Conservation (phyloP, 1,284 basidiomycete species). For the Puccinia brachypodii region DNA sequence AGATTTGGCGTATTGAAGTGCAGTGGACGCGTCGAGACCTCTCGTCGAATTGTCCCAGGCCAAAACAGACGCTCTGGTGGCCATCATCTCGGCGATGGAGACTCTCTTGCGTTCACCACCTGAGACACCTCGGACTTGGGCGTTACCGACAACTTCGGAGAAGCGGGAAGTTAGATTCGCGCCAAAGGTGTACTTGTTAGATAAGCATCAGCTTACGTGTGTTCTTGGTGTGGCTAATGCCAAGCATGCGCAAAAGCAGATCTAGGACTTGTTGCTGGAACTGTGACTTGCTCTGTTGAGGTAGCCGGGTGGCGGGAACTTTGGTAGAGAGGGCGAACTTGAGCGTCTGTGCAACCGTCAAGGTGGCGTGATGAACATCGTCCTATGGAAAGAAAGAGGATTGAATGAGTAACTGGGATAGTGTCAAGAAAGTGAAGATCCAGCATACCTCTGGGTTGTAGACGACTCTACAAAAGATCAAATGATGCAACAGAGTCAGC, state of each 20-base stretch:
- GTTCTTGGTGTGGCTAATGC: conserved; percentile 41
- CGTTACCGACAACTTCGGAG: conserved; percentile 59
- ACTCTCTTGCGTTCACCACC: conserved; percentile 66
- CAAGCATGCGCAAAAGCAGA: conserved; percentile 63
- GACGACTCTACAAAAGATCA: conserved; percentile 7
- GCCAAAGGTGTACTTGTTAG: not conserved
- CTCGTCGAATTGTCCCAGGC: conserved; percentile 64
- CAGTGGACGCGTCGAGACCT: conserved; percentile 69
- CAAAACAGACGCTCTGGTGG: conserved; percentile 57
- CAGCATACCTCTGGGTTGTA: conserved; percentile 43
- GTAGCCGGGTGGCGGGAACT: conserved; percentile 62
- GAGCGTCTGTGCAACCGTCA: conserved; percentile 65
- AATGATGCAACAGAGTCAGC: not conserved
- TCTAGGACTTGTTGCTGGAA: conserved; percentile 63
- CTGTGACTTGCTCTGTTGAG: conserved; percentile 60
- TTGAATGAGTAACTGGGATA: not conserved
- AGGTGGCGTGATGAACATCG: conserved; percentile 66
- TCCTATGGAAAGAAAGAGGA: conserved; percentile 58
- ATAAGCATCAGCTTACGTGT: conserved; percentile 8
- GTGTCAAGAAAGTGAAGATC: not conserved
- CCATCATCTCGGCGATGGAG: conserved; percentile 65
- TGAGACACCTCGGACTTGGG: conserved; percentile 64
- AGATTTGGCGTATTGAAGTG: conserved; percentile 64
- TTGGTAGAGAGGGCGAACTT: conserved; percentile 63
- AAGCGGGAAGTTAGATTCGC: conserved; percentile 50